These are phyloP conservation scores for Eimeria praecox DNA, from an alignment of 169 alveolate genomes.

Conservation along the genomic window DNA sequence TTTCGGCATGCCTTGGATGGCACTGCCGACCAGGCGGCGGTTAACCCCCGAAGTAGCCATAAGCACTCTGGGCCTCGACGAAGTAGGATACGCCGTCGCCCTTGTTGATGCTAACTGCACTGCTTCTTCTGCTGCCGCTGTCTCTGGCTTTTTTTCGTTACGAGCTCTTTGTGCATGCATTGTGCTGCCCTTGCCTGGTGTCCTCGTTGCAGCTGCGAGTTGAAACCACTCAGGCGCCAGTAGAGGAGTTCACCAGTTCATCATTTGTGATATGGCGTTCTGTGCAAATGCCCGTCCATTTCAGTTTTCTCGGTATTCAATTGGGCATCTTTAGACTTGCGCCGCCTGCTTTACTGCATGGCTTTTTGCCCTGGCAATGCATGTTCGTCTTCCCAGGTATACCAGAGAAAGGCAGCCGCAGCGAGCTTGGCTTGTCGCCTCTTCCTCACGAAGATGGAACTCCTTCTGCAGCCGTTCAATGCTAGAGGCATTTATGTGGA, in stretches of 20 bases:
- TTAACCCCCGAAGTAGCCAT: constrained; percentile 80
- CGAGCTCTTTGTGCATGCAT: not conserved
- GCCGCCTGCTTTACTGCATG: not conserved
- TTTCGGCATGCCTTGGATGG: constrained; percentile 80
- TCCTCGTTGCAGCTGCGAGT: not conserved
- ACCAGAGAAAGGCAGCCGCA: constrained; percentile 79
- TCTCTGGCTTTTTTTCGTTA: not conserved
- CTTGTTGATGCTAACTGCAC: constrained; percentile 1
- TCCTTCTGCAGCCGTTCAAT: constrained; percentile 72
- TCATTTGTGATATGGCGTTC: not conserved
- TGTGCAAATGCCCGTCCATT: not conserved
- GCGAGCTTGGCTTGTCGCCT: constrained; percentile 82
- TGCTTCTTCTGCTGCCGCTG: constrained; percentile 21
- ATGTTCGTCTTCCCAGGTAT: constrained; percentile 24
- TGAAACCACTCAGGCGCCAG: not conserved
- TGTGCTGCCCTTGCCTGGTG: not conserved
- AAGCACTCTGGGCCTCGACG: constrained; percentile 76
- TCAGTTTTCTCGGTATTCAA: not conserved
- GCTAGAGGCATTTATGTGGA: constrained; percentile 43
- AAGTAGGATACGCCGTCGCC: constrained; percentile 60
- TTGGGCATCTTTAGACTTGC: not conserved
- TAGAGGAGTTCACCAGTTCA: not conserved
- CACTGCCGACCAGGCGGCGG: constrained; percentile 73
- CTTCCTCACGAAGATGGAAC: constrained; percentile 76
- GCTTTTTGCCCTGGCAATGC: not conserved